These are phyloP conservation scores for Phyllosticta capitalensis DNA, from an alignment of 2,329 filamentous ascomycete species.

Conservation along the genomic window DNA sequence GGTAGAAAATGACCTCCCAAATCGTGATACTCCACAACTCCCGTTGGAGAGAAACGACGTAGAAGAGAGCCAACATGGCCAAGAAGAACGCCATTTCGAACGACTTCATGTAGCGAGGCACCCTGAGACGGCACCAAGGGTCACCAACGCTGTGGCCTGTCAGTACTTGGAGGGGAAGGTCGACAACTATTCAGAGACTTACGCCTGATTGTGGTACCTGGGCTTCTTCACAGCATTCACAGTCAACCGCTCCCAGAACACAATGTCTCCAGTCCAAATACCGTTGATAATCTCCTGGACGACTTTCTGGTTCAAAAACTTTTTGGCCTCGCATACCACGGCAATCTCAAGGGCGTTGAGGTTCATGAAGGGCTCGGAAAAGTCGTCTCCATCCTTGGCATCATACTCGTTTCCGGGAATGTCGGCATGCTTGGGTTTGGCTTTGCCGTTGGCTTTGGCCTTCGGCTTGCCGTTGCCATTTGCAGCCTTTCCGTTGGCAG, in stretches of 20 bases:
- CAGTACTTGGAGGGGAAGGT: background rate
- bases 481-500: slow-evolving; percentile 19
- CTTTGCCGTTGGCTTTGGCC: slow-evolving; percentile 30
- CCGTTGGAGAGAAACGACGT: slow-evolving; percentile 70
- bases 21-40: slow-evolving; percentile 56
- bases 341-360: slow-evolving; percentile 85
- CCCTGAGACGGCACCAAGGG: slow-evolving; percentile 64
- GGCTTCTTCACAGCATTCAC: slow-evolving; percentile 65
- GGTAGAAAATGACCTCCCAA: slow-evolving; percentile 63
- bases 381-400: slow-evolving; percentile 43
- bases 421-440: slow-evolving; percentile 21
- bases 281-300: slow-evolving; percentile 77
- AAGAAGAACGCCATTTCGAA: slow-evolving; percentile 78
- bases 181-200: slow-evolving; percentile 10
- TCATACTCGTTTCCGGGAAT: slow-evolving; percentile 17
- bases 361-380: slow-evolving; percentile 63
- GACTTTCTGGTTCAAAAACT: slow-evolving; percentile 69
- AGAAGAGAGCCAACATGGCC: slow-evolving; percentile 70
- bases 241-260: slow-evolving; percentile 76
- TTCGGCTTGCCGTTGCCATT: slow-evolving; percentile 26
- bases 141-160: slow-evolving; percentile 27
- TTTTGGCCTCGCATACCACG: slow-evolving; percentile 70
- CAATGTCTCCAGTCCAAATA: slow-evolving; percentile 78
- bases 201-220: slow-evolving; percentile 59
- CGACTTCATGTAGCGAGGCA: slow-evolving; percentile 74